Conservation (phyloP, 192 early-diverging fungal species). For the Phycomyces blakesleeanus region DNA sequence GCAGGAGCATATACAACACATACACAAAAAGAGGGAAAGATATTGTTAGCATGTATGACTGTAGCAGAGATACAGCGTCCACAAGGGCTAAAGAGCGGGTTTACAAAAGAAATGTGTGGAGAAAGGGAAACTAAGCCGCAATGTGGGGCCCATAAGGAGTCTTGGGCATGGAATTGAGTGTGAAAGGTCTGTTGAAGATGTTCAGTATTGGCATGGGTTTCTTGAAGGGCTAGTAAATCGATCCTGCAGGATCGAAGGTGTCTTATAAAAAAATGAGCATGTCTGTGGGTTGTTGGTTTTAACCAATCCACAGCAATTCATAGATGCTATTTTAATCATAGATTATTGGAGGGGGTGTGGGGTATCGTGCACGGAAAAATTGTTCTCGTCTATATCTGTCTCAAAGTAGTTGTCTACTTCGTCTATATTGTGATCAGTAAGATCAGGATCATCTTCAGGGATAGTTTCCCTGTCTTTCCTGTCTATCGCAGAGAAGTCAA, state of each 20-base stretch:
- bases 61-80: neutral
- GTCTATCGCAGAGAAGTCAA: no score
- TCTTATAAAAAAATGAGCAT: neutral
- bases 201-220: neutral
- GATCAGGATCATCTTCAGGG: no score
- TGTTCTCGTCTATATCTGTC: no score
- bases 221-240: neutral
- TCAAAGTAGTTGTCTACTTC: no score
- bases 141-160: neutral
- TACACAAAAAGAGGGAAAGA: neutral
- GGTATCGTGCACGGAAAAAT: no score
- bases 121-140: constrained; percentile 4
- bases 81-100: neutral
- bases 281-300: neutral
- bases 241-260: neutral
- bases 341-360: neutral
- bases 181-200: neutral
- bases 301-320: neutral
- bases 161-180: neutral
- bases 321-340: neutral
- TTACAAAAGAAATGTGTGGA: neutral
- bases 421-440: no score
- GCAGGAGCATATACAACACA: constrained; percentile 6
- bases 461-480: no score
- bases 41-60: neutral